Base-by-base conservation (phyloP, 2,329 filamentous ascomycete genomes). In the Coniella lustricola region DNA sequence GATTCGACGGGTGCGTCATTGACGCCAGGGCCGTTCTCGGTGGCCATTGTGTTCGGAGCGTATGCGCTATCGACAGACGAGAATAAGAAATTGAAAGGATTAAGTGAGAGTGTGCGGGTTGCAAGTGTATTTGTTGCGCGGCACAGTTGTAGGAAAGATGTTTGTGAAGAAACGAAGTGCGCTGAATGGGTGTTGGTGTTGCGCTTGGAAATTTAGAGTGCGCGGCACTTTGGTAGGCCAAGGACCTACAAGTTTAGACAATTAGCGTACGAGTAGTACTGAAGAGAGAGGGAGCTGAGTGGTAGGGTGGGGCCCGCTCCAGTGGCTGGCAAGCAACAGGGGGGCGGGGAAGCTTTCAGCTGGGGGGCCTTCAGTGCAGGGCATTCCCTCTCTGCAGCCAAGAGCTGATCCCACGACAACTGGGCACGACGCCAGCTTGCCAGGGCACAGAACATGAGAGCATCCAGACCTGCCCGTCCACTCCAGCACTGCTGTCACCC, bases 11-110 rank as follows among this genome's bases (percentile, higher is more conserved):
- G 62, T 61, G 69, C 60, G 59, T 72, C 67, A 59, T 71, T 61
- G 62, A 72, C 64, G 54, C 71, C 73, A 57, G 69, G 62, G 55
- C 68, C 67, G 68, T 75, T 76, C 56, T 73, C 68, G 60, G 64
- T 62, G 55, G 74, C 67, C 74, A 80, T 76, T 62, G 57, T 64
- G 62, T 57, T n/a, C n/a, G 54, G 58, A 47, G 59, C 52, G 48
- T 49, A 39, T 40, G 37, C n/a, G 36, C 35, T n/a, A 39, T 17
- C 17, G 40, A 12, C 31, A 37, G 21, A 34, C 46, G 44, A 47
- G 14, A 20, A 39, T 22, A 34, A 17, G 25, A 29, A 5, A 29
- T 29, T 29, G 25, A 29, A n/a, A n/a, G n/a, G n/a, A n/a, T n/a
- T n/a, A n/a, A n/a, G n/a, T n/a, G n/a, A 29, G 25, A 29, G 5